Evolutionary conservation across 2,329 filamentous ascomycete species (phyloP).

Genomic region (Aciculosporium take): DNA sequence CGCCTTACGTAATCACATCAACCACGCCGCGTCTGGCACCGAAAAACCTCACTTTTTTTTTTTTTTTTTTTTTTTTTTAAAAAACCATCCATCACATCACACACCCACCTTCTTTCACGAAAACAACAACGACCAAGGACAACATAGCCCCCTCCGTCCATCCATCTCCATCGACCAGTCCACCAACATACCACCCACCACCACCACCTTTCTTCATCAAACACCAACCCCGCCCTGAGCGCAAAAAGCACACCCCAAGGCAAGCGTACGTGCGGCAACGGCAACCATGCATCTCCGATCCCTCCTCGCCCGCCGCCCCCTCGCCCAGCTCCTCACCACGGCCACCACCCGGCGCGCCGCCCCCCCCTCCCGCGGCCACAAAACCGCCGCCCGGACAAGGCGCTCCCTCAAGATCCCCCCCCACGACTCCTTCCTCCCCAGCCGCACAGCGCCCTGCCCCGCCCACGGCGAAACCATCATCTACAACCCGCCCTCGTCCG

Average conservation of each 20-base stretch:
- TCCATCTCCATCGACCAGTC: no score
- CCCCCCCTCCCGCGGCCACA: conserved; percentile 26
- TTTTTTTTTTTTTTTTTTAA: no score
- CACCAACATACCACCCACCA: no score
- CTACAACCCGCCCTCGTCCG: conserved; percentile 42
- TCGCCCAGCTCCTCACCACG: conserved; percentile 17
- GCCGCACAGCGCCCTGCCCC: conserved; percentile 17
- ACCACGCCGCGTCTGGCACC: no score
- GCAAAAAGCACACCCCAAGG: background rate
- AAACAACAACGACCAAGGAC: no score
- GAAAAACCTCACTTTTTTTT: no score
- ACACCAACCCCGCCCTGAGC: no score
- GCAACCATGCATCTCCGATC: conserved; percentile 21
- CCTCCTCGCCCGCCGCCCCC: conserved; percentile 22
- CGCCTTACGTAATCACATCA: no score
- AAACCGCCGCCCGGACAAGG: conserved; percentile 40
- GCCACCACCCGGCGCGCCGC: conserved; percentile 13
- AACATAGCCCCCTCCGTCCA: no score
- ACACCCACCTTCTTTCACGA: no score
- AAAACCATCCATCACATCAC: no score
- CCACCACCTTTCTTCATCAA: no score
- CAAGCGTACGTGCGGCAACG: background rate
- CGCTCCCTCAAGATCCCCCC: conserved; percentile 44
- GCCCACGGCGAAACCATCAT: conserved; percentile 30
- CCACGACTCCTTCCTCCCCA: conserved; percentile 43